These are phyloP conservation scores for Clavariopsis aquatica DNA, from an alignment of 495 filamentous ascomycete species.

Conservation along the genomic window DNA sequence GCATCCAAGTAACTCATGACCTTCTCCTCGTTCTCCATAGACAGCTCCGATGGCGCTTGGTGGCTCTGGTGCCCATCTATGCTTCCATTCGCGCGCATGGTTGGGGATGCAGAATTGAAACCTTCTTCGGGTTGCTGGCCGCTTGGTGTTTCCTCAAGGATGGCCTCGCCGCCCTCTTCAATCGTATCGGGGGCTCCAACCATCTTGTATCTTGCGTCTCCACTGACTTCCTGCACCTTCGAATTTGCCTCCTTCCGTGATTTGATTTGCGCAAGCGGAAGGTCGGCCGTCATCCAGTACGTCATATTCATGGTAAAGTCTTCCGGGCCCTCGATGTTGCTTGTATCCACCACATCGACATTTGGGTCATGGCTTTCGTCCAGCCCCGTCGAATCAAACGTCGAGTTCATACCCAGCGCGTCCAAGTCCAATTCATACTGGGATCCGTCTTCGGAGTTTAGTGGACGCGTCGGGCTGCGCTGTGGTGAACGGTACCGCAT, in stretches of 20 bases:
- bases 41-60: conserved; percentile 13
- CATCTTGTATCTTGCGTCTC: not conserved
- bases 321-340: conserved; percentile 46
- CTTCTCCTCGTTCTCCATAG: conserved; percentile 39
- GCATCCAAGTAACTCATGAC: conserved; percentile 36
- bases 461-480: conserved; percentile 21
- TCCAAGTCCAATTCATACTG: conserved; percentile 36
- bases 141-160: conserved; percentile 5
- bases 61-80: conserved; percentile 8
- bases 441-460: conserved; percentile 23
- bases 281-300: conserved; percentile 40
- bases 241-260: conserved; percentile 28
- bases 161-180: conserved; percentile 19
- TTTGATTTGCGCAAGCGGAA: conserved; percentile 21
- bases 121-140: not conserved
- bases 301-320: conserved; percentile 48
- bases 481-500: conserved; percentile 25
- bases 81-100: conserved; percentile 24
- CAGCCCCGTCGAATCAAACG: conserved; percentile 28
- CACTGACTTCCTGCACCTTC: conserved; percentile 8
- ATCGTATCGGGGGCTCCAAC: conserved; percentile 11
- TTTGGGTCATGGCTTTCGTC: conserved; percentile 16
- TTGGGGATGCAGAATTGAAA: conserved; percentile 22
- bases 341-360: conserved; percentile 31
- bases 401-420: conserved; percentile 32